These are phyloP conservation scores for Dactylonectria estremocensis DNA, from an alignment of 2,329 filamentous ascomycete species.

Conservation along the genomic window DNA sequence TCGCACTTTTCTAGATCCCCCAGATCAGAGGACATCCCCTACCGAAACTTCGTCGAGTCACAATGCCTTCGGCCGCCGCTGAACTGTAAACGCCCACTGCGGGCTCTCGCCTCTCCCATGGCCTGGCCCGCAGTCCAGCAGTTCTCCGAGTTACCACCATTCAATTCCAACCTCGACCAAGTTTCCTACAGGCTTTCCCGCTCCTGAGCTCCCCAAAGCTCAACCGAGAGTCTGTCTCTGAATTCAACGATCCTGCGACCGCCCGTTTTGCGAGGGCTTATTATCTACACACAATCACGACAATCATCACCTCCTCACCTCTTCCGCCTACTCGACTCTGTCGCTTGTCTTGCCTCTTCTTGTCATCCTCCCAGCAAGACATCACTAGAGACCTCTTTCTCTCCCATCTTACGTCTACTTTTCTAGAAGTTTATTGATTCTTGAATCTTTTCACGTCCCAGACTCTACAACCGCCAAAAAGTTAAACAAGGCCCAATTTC, in stretches of 20 bases:
- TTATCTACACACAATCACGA: constrained; percentile 32
- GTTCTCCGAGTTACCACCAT: constrained; percentile 79
- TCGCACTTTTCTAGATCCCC: constrained; percentile 60
- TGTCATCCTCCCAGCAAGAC: neutral
- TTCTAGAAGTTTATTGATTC: neutral
- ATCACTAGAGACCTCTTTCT: neutral
- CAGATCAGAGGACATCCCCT: constrained; percentile 54
- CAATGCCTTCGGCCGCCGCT: constrained; percentile 84
- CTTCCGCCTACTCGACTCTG: constrained; percentile 8
- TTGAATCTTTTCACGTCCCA: neutral
- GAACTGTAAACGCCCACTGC: constrained; percentile 94
- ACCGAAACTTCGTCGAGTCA: constrained; percentile 79
- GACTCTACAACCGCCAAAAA: neutral
- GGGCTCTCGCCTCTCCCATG: constrained; percentile 66
- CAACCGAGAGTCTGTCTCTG: constrained; percentile 57
- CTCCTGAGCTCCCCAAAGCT: constrained; percentile 56
- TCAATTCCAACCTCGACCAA: constrained; percentile 73
- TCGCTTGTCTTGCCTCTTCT: neutral
- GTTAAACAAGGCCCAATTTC: neutral
- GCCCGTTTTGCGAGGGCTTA: constrained; percentile 50
- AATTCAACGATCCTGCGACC: constrained; percentile 52
- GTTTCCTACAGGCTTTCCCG: constrained; percentile 73
- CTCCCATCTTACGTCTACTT: neutral
- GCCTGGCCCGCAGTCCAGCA: constrained; percentile 85
- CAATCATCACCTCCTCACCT: constrained; percentile 24